Percentiles rank a stretch among this genome's conserved stretches.
These are phyloP conservation scores for Breviolum minutum DNA, from an alignment of 73 alveolate species.

Conservation along the genomic window DNA sequence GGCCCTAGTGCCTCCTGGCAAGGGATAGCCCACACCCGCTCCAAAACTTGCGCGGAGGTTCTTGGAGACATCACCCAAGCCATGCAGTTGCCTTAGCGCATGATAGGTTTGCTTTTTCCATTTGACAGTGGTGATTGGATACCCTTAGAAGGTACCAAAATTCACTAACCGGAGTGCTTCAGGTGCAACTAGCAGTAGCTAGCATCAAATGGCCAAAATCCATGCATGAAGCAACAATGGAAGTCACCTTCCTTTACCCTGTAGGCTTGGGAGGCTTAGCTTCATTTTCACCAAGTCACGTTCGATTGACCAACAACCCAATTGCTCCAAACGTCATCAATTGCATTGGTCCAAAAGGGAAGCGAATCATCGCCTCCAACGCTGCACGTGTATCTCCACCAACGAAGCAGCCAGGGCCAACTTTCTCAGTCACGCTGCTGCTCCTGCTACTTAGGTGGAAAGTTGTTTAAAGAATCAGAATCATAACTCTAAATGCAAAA, in stretches of 20 bases:
- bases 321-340: conserved; percentile 24
- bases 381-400: conserved; percentile 27
- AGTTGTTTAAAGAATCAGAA: no score
- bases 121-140: no score
- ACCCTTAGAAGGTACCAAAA: no score
- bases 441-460: neutral
- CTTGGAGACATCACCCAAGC: neutral
- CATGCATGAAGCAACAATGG: no score
- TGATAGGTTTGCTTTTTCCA: no score
- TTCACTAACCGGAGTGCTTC: no score
- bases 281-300: neutral
- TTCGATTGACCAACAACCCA: conserved; percentile 37
- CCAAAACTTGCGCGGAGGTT: conserved; percentile 40
- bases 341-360: neutral
- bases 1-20: conserved; percentile 43
- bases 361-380: conserved; percentile 9
- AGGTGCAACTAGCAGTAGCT: no score
- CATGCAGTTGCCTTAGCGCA: neutral
- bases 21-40: conserved; percentile 27
- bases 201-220: no score
- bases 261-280: no score
- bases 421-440: neutral
- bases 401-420: conserved; percentile 18
- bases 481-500: neutral
- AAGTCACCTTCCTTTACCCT: no score